These are phyloP conservation scores for Pittosporum tobira DNA, from an alignment of 129 eudicot genomes.

Conservation along the genomic window DNA sequence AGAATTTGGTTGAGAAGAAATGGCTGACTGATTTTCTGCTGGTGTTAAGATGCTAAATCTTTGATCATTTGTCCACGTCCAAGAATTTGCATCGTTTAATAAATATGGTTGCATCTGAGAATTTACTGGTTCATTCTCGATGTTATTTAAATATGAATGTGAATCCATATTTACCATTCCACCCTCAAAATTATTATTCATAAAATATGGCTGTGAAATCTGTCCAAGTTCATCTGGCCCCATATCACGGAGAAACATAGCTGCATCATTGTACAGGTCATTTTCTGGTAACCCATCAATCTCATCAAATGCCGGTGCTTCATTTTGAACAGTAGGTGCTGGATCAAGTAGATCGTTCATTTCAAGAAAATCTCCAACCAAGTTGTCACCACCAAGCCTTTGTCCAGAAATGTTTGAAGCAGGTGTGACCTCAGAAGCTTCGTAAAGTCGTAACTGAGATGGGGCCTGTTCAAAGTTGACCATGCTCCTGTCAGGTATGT, in stretches of 20 bases:
- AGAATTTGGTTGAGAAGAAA: constrained; percentile 26
- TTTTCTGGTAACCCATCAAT: constrained; percentile 37
- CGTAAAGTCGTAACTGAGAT: constrained; percentile 23
- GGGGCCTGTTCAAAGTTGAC: constrained; percentile 27
- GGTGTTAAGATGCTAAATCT: constrained; percentile 14
- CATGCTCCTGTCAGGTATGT: constrained; percentile 6
- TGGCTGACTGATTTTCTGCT: constrained; percentile 16
- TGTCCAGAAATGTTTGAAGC: constrained; percentile 7
- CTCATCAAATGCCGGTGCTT: constrained; percentile 22
- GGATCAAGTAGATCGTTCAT: constrained; percentile 61
- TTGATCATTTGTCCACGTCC: constrained; percentile 39
- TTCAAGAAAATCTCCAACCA: constrained; percentile 64
- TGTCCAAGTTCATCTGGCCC: constrained; percentile 21
- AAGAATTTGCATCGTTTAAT: constrained; percentile 21
- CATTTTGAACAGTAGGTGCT: constrained; percentile 19
- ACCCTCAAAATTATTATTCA: constrained; percentile 8
- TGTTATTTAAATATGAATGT: constrained; percentile 11
- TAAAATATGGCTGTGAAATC: constrained; percentile 18
- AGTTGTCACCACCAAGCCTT: constrained; percentile 26
- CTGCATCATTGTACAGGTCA: constrained; percentile 32
- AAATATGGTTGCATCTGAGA: constrained; percentile 19
- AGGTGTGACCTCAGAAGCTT: constrained; percentile 37
- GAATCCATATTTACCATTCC: constrained; percentile 25
- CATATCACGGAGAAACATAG: constrained; percentile 14
- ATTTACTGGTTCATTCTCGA: constrained; percentile 19